phyloP scores from a whole-genome alignment of 371 early-diverging fungal genomes.

The Smittium culicis region DNA sequence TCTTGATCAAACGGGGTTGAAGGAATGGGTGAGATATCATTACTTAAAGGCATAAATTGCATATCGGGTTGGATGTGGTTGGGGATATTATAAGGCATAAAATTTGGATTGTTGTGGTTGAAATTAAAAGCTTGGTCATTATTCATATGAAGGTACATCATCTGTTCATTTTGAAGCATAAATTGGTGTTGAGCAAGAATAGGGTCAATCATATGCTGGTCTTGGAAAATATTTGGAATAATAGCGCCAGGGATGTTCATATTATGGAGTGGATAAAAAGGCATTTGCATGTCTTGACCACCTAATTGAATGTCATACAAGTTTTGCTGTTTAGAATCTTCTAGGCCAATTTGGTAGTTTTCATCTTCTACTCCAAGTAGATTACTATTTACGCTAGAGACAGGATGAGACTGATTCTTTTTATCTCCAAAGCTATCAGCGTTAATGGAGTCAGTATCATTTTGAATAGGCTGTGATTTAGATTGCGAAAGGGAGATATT shows the following conservation, averaged over 20 bases:
- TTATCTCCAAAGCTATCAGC: no score
- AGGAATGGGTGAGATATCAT: not conserved
- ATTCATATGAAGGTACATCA: not conserved
- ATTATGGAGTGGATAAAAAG: not conserved
- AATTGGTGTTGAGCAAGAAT: not conserved
- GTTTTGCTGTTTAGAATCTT: no score
- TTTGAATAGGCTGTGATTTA: no score
- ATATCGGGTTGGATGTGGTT: not conserved
- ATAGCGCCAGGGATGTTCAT: not conserved
- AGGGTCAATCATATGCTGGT: not conserved
- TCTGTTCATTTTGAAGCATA: not conserved
- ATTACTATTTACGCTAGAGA: no score
- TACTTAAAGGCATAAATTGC: not conserved
- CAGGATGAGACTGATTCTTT: no score
- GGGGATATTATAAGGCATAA: not conserved
- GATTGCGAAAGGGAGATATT: no score
- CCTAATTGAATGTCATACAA: no score
- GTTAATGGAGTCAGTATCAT: no score
- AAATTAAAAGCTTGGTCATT: not conserved
- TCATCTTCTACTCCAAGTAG: no score
- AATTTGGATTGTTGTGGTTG: not conserved
- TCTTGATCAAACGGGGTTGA: not conserved
- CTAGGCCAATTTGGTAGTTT: no score
- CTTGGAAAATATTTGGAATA: not conserved
- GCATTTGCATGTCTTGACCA: not conserved